Evolutionary conservation across 2,329 filamentous ascomycete species (phyloP), one percentile per base, ranked within the genome.

Genomic region (Monosporascus sp.): DNA sequence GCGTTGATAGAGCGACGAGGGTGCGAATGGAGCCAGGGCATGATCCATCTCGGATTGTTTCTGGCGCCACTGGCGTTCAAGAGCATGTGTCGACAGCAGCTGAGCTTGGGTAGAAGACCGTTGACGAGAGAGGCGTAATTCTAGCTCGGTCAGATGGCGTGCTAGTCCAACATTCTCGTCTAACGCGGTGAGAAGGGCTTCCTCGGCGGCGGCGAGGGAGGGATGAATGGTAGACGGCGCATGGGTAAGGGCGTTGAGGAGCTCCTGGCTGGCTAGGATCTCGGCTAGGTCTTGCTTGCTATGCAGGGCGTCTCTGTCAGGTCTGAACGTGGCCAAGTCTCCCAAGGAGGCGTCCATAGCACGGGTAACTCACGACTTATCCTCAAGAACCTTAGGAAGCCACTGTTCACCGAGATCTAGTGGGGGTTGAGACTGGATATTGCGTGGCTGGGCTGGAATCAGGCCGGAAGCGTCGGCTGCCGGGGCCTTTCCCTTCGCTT

Each of bases 11-110:
- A 97, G 76, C 44, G 89, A 87, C 44, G 90, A 88, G 0, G 93
- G 91, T 26, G 90, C 89, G 73, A 96, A 97, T 1, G 90, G 89
- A 37, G 85, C 83, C 56, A 97, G 76, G 7, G 90, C 91, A 50
- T 84, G 79, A 69, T 97, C 94, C 82, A 96, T 94, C 63, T 94
- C 91, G 1, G 83, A 79, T 70, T 97, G 90, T 70, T 94, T 95
- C 61, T 88, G 83, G 52, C 87, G 84, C 90, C 94, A 97, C 65
- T 93, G 87, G n/a, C 92, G 84, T 73, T 97, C 94, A 17, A 97
- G 82, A 1, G 90, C 89, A 64, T 93, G 89, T 22, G 94, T 84
- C 11, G 90, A 82, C 1, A 97, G 80, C 0, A 97, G 82, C 55
- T 92, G 87, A 3, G 90, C 87, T 66, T 96, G 91, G 0, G 90